A percentile compares a stretch with the other conserved stretches of the same genome.
Evolutionary conservation across 495 filamentous ascomycete species (phyloP).

Genomic region (Cladorrhinum samala): DNA sequence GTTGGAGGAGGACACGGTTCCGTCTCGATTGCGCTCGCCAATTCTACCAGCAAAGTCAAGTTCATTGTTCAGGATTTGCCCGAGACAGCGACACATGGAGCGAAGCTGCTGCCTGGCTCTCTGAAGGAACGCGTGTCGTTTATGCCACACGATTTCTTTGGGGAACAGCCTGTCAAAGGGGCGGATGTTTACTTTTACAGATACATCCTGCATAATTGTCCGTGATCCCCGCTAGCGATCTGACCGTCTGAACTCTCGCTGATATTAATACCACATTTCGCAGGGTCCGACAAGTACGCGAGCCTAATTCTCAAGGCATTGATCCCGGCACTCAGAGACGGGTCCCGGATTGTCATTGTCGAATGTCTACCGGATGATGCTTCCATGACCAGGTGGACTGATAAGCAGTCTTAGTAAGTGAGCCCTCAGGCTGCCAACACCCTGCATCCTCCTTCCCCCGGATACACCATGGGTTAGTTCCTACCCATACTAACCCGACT

Average conservation of each 20-base stretch:
- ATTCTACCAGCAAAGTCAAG: background rate
- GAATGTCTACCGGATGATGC: too few species aligned
- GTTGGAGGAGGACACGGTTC: conserved; percentile 7
- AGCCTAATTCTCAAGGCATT: background rate
- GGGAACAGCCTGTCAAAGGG: conserved; percentile 42
- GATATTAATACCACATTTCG: too few species aligned
- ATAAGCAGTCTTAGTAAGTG: too few species aligned
- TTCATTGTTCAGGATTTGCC: conserved; percentile 12
- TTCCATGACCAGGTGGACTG: too few species aligned
- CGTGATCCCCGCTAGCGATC: too few species aligned
- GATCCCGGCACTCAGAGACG: background rate
- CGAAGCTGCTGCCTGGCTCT: background rate
- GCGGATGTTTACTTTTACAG: conserved; percentile 37
- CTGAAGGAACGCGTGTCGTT: conserved; percentile 17
- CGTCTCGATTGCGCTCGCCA: conserved; percentile 1
- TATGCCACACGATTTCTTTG: conserved; percentile 47
- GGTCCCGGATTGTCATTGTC: background rate
- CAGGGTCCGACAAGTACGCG: conserved; percentile 28
- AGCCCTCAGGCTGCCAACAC: too few species aligned
- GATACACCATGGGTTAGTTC: too few species aligned
- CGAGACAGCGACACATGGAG: background rate
- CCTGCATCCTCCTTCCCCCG: too few species aligned
- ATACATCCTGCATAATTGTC: conserved; percentile 39
- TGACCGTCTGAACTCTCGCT: too few species aligned
- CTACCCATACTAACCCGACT: too few species aligned